Evolutionary conservation across 345 rosid genomes (phyloP), one percentile per base, ranked within the genome.

Genomic region (Crucihimalaya himalaica): DNA sequence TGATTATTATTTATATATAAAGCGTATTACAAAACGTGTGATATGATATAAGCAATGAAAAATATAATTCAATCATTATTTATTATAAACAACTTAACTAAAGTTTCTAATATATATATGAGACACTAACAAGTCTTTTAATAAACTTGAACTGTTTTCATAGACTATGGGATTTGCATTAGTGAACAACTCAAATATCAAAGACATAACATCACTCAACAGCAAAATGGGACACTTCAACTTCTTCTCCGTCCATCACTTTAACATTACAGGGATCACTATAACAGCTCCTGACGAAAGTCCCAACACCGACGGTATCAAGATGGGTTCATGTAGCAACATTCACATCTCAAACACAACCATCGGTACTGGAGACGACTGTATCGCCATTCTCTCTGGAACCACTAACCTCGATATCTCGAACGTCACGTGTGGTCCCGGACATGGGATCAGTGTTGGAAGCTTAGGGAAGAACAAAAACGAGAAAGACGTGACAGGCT

Each of bases 241-340:
- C 37, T 69, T 77, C 46, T 77, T 35, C 37, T 23, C 50, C 11
- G 75, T 63, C 31, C 66, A 77, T 27, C 50, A 77, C 15, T 70
- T 77, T 34, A 64, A 70, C 42, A 71, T 71, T 16, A 77, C 55
- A 0, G 47, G 9, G 1, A 60, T 77, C 39, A 77, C 62, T 32
- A 64, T 77, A 23, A 70, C 62, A 5, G 76, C 80, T 52, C 75
- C 75, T 0, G 65, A 1, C 9, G 75, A 76, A 3, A 76, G 80
- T 27, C 71, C 71, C 0, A 77, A 77, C 72, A 77, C 80, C 1
- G 80, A 77, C 16, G 80, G 80, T 5, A 47, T 77, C 60, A 77
- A 77, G 46, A 63, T 77, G 31, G 80, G 80, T n/a, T 52, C 5
- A 0, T 76, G 35, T 39, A 68, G 61, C 28, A 28, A 61, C 61